phyloP scores from a whole-genome alignment of 805 yeast genomes.

The Lachancea mirantina region DNA sequence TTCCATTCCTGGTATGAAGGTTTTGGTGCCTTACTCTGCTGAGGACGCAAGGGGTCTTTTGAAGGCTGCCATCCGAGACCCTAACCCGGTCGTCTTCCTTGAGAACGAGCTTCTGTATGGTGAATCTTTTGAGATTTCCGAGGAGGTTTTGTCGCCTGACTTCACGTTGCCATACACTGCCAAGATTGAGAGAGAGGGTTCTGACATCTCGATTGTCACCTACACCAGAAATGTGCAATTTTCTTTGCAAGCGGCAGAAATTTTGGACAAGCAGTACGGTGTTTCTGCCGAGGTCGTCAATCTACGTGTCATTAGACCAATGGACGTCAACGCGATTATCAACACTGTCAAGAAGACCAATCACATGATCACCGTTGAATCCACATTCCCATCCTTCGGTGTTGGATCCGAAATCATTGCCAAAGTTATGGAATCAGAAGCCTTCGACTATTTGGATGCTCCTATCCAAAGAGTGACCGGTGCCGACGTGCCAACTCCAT shows the following conservation, averaged over 20 bases:
- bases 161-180: slow-evolving; percentile 90
- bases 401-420: slow-evolving; percentile 98
- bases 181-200: slow-evolving; percentile 88
- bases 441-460: slow-evolving; percentile 95
- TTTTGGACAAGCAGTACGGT: slow-evolving; percentile 74
- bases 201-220: slow-evolving; percentile 81
- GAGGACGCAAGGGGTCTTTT: slow-evolving; percentile 94
- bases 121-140: slow-evolving; percentile 81
- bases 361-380: slow-evolving; percentile 92
- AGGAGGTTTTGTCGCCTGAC: slow-evolving; percentile 83
- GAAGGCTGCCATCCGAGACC: slow-evolving; percentile 97
- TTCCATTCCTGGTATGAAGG: slow-evolving; percentile 95
- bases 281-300: slow-evolving; percentile 90
- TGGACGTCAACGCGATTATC: slow-evolving; percentile 81
- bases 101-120: slow-evolving; percentile 96
- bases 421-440: slow-evolving; percentile 96
- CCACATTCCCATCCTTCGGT: slow-evolving; percentile 97
- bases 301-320: slow-evolving; percentile 94
- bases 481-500: slow-evolving; percentile 99
- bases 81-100: slow-evolving; percentile 92
- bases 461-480: slow-evolving; percentile 99
- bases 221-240: slow-evolving; percentile 87
- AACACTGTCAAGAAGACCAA: slow-evolving; percentile 92
- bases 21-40: slow-evolving; percentile 88
- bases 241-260: slow-evolving; percentile 85